These are phyloP conservation scores for Gossypium ekmanianum DNA, from an alignment of 345 rosid genomes.

Conservation along the genomic window DNA sequence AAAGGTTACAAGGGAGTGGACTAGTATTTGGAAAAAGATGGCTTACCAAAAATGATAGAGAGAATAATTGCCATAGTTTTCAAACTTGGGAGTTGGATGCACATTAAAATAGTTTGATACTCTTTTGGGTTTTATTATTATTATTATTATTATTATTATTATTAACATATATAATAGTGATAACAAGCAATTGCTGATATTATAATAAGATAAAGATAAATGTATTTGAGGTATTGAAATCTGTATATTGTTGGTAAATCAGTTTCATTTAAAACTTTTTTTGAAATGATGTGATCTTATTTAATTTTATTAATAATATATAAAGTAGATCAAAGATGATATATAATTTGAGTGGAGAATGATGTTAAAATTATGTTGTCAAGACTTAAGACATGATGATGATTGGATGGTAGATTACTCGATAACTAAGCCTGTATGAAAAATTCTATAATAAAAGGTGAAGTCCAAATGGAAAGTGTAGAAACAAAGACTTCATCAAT, in stretches of 20 bases:
- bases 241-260: background rate
- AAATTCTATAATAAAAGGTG: background rate
- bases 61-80: too few relatives aligned
- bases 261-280: background rate
- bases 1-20: too few relatives aligned
- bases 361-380: background rate
- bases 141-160: too few relatives aligned
- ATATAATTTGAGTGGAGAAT: background rate
- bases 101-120: too few relatives aligned
- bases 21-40: too few relatives aligned
- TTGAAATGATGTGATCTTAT: background rate
- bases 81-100: too few relatives aligned
- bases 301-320: too few relatives aligned
- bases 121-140: too few relatives aligned
- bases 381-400: background rate
- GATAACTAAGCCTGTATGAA: background rate
- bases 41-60: too few relatives aligned
- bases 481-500: background rate
- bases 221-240: background rate
- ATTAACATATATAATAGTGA: background rate
- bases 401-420: background rate
- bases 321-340: background rate
- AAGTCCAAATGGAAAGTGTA: too few relatives aligned
- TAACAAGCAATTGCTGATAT: background rate
- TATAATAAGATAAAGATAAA: too few relatives aligned